Evolutionary conservation across 2,329 filamentous ascomycete genomes (phyloP), one percentile per base, ranked within the genome.

Genomic region (Colletotrichum spinosum): DNA sequence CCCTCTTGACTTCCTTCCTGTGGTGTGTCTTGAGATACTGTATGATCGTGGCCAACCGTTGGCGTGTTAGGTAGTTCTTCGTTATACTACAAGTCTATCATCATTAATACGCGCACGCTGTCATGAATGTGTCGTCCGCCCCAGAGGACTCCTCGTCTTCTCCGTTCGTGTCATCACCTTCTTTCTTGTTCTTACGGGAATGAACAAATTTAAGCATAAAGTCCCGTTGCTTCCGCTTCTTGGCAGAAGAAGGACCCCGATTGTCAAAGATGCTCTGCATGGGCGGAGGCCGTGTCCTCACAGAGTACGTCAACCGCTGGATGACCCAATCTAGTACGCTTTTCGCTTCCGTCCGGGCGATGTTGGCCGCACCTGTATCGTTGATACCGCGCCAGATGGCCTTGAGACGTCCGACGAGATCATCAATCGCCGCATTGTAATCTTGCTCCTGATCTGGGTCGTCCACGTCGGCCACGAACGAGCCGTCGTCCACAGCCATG

Each of bases 331-430:
- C 91, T 44, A 97, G 82, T 10, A 85, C 84, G 58, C 89, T 88
- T 77, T 97, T 97, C 11, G 92, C 88, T 72, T 97, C 89, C 37
- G 92, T 91, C 37, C 92, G 86, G 13, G 86, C 85, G 63, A 96
- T 82, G 71, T 91, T 88, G 25, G 88, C 88, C 49, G 92, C 90
- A 45, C 92, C 92, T 1, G 89, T 85, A 72, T 94, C 92, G 64
- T 90, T 85, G 71, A 97, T 97, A 44, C 84, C 84, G 62, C 81
- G 80, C 76, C 83, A 83, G 38, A 89, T 78, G 13, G 78, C 75
- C 68, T 89, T 87, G 55, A 97, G 80, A 39, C 80, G 81, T 15
- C 78, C 77, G 1, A 87, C 83, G 5, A 97, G 81, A 25, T 78
- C 80, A 75, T 97, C 94, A 39, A 97, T 81, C 10, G 88, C 82